Percentiles rank a stretch among this genome's conserved stretches.
Evolutionary conservation across 495 filamentous ascomycete genomes (phyloP).

Genomic region (Penicillium bialowiezense): DNA sequence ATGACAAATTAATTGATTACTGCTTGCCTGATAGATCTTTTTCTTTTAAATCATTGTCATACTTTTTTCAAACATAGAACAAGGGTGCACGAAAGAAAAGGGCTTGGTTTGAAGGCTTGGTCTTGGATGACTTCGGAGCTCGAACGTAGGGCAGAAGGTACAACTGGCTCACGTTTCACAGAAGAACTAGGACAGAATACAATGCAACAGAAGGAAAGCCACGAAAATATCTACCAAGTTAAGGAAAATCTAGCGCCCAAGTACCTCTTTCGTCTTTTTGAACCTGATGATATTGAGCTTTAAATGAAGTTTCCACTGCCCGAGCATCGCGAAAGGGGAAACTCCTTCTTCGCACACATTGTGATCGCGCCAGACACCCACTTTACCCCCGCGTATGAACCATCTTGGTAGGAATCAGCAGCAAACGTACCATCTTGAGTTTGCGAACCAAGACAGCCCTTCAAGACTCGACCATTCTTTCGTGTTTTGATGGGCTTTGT

Average conservation of each 20-base stretch:
- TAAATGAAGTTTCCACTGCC: conserved; percentile 7
- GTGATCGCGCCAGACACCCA: conserved; percentile 12
- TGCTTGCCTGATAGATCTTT: no score
- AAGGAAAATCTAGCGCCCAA: no score
- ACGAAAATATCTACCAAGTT: no score
- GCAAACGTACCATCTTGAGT: background rate
- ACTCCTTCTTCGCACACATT: conserved; percentile 11
- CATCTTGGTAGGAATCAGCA: conserved; percentile 4
- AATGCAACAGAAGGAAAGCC: no score
- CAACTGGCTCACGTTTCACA: no score
- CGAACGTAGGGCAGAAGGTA: background rate
- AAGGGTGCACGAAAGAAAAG: no score
- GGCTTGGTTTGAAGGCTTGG: no score
- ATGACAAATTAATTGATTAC: no score
- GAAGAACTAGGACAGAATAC: background rate
- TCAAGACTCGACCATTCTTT: conserved; percentile 3
- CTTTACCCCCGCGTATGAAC: conserved; percentile 8
- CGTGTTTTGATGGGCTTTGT: conserved; percentile 9
- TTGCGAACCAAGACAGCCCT: conserved; percentile 6
- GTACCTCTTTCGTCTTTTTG: no score
- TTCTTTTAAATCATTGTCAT: no score
- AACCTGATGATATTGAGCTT: no score
- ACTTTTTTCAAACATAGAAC: no score
- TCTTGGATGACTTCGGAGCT: background rate
- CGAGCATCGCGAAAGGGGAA: conserved; percentile 7